A percentile compares a stretch with the other conserved stretches of the same genome.
Conservation (phyloP, 257 asterid species). For the Scutellaria minor region DNA sequence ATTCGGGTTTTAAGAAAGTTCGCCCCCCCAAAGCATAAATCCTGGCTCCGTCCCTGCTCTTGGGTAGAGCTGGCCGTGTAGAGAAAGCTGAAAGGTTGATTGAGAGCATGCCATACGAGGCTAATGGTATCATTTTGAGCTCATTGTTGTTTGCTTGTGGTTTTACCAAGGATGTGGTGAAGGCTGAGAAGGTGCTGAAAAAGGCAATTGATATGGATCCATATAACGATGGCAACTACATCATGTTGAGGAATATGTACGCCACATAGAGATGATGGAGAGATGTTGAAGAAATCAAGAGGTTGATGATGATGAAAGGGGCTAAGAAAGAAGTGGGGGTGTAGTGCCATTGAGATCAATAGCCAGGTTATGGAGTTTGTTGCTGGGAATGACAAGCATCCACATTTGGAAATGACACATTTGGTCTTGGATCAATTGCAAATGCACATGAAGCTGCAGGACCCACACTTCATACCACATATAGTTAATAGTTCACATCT, state of each 20-base stretch:
- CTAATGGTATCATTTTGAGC: constrained; percentile 82
- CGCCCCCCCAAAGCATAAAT: too few relatives aligned
- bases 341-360: constrained; percentile 73
- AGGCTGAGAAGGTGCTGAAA: constrained; percentile 75
- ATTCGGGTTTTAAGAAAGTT: too few relatives aligned
- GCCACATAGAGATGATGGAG: constrained; percentile 90
- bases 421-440: constrained; percentile 53
- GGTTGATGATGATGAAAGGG: constrained; percentile 67
- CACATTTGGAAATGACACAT: constrained; percentile 49
- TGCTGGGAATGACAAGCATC: constrained; percentile 66
- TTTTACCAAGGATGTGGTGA: constrained; percentile 70
- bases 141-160: constrained; percentile 86
- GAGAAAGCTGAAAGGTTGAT: constrained; percentile 86
- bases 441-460: constrained; percentile 57
- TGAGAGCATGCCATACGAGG: constrained; percentile 83
- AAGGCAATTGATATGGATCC: constrained; percentile 79
- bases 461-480: not conserved
- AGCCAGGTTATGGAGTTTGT: constrained; percentile 65
- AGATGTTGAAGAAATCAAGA: constrained; percentile 73
- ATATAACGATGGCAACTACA: constrained; percentile 75
- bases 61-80: constrained; percentile 85
- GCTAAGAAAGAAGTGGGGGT: constrained; percentile 90
- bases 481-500: not conserved
- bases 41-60: too few relatives aligned
- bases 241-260: constrained; percentile 85